Evolutionary conservation across 805 yeast species (phyloP).

Genomic region (Yamadazyma sp.): DNA sequence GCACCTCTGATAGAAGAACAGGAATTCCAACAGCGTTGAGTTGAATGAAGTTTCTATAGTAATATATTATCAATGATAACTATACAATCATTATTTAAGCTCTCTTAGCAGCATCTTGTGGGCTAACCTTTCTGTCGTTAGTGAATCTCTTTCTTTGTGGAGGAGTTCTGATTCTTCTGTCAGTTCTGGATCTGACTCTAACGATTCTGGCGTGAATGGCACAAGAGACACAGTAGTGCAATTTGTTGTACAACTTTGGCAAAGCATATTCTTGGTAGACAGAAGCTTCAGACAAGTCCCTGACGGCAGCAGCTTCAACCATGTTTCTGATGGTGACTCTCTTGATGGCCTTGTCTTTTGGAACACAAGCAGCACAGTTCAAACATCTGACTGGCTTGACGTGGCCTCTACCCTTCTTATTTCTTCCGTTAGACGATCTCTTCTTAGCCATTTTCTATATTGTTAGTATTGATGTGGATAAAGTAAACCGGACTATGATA

Average conservation of each 20-base stretch:
- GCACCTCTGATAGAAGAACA: too few relatives aligned
- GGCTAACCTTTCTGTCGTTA: conserved; percentile 93
- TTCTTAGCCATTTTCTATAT: conserved; percentile 88
- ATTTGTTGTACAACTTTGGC: conserved; percentile 99
- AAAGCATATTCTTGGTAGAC: conserved; percentile 99
- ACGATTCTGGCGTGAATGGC: conserved; percentile 99
- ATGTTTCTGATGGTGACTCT: conserved; percentile 99
- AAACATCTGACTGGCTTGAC: conserved; percentile 99
- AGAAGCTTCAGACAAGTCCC: conserved; percentile 99
- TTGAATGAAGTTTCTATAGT: too few relatives aligned
- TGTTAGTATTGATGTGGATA: conserved; percentile 23
- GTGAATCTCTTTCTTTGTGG: conserved; percentile 99
- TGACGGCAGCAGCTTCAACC: conserved; percentile 99
- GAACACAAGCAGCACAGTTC: conserved; percentile 99
- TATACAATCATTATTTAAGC: conserved; percentile 40
- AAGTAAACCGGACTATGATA: too few relatives aligned
- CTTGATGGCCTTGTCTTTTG: conserved; percentile 99
- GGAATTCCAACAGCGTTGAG: too few relatives aligned
- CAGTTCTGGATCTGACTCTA: conserved; percentile 98
- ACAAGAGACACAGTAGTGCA: conserved; percentile 99
- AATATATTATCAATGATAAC: conserved; percentile 11
- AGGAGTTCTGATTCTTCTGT: conserved; percentile 98
- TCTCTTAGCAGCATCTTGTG: conserved; percentile 96
- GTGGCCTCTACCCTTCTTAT: conserved; percentile 99
- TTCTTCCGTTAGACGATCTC: conserved; percentile 99